Conservation (phyloP, 129 eudicot genomes). For the Glebionis coronaria region DNA sequence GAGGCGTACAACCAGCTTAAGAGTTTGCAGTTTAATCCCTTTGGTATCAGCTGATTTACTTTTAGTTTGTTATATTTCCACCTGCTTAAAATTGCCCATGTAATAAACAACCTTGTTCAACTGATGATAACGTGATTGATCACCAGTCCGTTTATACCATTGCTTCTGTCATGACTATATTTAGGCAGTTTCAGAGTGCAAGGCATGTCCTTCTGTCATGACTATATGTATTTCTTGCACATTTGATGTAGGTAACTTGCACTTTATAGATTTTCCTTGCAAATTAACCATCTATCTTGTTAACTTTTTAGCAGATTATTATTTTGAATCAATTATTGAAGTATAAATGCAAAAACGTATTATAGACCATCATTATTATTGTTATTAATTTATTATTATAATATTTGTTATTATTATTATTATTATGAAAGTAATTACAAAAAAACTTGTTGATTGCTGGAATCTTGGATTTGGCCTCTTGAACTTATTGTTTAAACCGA, state of each 20-base stretch:
- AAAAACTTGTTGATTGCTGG: too few species aligned
- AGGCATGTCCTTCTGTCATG: not conserved
- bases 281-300: too few species aligned
- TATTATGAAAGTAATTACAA: too few species aligned
- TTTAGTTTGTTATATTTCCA: conserved; percentile 6
- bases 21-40: conserved; percentile 6
- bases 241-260: not conserved
- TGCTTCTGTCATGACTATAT: not conserved
- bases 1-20: conserved; percentile 9
- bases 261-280: not conserved
- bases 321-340: not conserved
- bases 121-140: conserved; percentile 6
- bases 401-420: too few species aligned
- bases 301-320: not conserved
- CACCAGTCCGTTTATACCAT: not conserved
- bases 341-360: not conserved
- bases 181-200: not conserved
- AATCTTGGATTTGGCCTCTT: too few species aligned
- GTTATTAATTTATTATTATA: too few species aligned
- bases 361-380: too few species aligned
- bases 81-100: not conserved
- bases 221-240: not conserved
- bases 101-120: conserved; percentile 25
- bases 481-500: too few species aligned
- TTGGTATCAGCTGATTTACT: conserved; percentile 12